These are phyloP conservation scores for Colletotrichum sp. DNA, from an alignment of 2,329 filamentous ascomycete species.

Conservation along the genomic window DNA sequence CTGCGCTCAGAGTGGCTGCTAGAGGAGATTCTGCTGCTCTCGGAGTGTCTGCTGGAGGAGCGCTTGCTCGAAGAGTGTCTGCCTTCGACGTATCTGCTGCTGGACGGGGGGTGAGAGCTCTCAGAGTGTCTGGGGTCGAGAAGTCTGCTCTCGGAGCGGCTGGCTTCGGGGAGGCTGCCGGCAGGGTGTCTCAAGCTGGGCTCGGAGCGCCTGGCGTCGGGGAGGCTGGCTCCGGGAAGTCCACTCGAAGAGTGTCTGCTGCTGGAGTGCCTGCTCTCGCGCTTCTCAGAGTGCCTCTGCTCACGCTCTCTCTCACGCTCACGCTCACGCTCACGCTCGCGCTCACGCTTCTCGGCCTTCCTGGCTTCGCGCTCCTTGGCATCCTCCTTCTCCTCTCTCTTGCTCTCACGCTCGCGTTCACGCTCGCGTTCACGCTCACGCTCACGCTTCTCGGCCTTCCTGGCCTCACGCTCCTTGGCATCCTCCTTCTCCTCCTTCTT, in stretches of 20 bases:
- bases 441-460: background rate
- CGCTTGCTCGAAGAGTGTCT: background rate
- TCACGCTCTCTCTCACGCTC: background rate
- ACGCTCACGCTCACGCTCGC: background rate
- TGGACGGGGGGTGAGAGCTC: background rate
- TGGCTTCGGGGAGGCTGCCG: background rate
- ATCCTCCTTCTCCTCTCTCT: background rate
- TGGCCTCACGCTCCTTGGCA: background rate
- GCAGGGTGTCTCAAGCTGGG: background rate
- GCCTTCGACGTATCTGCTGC: background rate
- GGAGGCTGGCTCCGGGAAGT: background rate
- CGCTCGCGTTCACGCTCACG: background rate
- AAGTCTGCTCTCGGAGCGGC: background rate
- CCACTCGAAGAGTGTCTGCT: background rate
- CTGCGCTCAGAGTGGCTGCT: background rate
- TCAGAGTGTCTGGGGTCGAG: background rate
- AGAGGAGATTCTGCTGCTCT: background rate
- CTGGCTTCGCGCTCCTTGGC: background rate
- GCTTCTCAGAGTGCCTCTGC: background rate
- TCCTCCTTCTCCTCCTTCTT: background rate
- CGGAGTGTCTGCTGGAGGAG: background rate
- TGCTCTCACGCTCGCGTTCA: background rate
- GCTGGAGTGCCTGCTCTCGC: background rate
- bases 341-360: background rate
- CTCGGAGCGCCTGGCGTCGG: background rate